phyloP scores from a whole-genome alignment of 257 asterid genomes.

The Verbena officinalis region DNA sequence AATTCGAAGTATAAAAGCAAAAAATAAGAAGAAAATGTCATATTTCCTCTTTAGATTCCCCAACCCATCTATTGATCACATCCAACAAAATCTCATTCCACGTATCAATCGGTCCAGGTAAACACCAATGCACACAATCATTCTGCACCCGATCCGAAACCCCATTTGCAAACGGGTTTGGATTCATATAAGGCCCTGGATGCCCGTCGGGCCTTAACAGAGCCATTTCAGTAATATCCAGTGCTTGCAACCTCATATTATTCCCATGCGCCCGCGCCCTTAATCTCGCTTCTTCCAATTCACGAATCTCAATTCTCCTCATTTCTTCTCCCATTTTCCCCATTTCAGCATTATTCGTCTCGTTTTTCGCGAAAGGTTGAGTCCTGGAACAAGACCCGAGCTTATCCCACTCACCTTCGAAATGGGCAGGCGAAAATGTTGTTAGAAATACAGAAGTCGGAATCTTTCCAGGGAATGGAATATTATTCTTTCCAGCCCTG shows the following conservation, averaged over 20 bases:
- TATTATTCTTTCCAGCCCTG: background rate
- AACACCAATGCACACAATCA: conserved; percentile 94
- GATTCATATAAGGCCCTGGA: conserved; percentile 83
- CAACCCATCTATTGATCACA: conserved; percentile 43
- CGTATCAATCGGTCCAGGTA: conserved; percentile 84
- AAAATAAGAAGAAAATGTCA: background rate
- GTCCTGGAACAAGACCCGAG: conserved; percentile 72
- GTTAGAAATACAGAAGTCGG: conserved; percentile 46
- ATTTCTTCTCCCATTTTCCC: conserved; percentile 64
- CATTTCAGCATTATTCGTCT: conserved; percentile 55
- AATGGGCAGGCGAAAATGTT: conserved; percentile 80
- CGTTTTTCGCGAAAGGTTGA: conserved; percentile 45
- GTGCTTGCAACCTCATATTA: conserved; percentile 46
- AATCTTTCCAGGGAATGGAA: too few species aligned
- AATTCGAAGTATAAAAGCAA: too few species aligned
- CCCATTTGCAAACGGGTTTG: conserved; percentile 73
- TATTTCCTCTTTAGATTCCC: background rate
- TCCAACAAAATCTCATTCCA: conserved; percentile 81
- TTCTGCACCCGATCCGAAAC: conserved; percentile 54
- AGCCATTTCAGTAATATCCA: conserved; percentile 69
- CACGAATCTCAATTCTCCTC: conserved; percentile 54
- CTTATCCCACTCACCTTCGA: conserved; percentile 88
- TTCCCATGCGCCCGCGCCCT: conserved; percentile 26
- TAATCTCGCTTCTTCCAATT: conserved; percentile 38
- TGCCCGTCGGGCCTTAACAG: conserved; percentile 81